Conservation (phyloP, 208 protist species). For the Entamoeba histolytica region DNA sequence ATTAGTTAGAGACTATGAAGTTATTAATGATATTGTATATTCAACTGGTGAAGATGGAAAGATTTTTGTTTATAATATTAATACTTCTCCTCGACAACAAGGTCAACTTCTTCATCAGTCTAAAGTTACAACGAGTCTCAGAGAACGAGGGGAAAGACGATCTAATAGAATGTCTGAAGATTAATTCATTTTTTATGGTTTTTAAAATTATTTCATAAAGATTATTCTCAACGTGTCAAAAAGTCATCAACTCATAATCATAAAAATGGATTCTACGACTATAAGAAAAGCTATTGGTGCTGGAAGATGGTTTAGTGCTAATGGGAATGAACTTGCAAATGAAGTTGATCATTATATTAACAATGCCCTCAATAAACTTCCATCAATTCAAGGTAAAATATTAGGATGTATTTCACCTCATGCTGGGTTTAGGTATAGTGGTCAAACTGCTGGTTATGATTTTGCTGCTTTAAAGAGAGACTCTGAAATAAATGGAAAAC, state of each 20-base stretch:
- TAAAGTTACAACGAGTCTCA: no score
- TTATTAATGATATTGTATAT: neutral
- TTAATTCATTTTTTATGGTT: no score
- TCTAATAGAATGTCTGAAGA: no score
- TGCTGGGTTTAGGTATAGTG: neutral
- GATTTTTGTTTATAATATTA: neutral
- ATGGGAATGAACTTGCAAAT: neutral
- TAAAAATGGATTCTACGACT: neutral
- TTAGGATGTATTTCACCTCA: neutral
- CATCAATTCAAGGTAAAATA: neutral
- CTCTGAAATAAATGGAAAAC: neutral
- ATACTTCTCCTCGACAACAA: neutral
- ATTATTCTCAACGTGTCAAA: no score
- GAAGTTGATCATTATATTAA: neutral
- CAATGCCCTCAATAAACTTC: neutral
- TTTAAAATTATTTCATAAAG: no score
- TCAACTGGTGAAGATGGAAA: neutral
- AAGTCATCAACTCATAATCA: no score
- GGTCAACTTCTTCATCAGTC: no score
- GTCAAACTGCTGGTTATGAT: neutral
- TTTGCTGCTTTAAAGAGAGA: neutral
- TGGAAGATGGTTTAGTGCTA: neutral
- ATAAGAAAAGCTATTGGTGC: neutral
- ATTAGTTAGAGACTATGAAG: neutral
- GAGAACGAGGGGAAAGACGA: no score